These are phyloP conservation scores for Fraxinus americana DNA, from an alignment of 257 asterid species.

Conservation along the genomic window DNA sequence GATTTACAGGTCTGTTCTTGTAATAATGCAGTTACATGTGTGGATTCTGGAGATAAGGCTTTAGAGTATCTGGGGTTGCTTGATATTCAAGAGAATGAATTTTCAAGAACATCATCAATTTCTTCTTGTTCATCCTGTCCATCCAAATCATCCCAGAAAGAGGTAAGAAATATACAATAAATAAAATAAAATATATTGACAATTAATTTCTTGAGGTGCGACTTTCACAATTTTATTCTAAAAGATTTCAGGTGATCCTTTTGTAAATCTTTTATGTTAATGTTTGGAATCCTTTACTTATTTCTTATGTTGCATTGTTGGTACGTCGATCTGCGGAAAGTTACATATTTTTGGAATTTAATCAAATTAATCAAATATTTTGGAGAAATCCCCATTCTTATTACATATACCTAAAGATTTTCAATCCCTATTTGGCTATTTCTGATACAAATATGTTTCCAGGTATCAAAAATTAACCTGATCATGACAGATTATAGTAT, in stretches of 20 bases:
- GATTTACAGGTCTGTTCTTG: not conserved
- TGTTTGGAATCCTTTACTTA: not conserved
- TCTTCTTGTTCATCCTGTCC: conserved; percentile 32
- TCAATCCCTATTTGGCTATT: not conserved
- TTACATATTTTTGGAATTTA: not conserved
- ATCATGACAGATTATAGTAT: conserved; percentile 73
- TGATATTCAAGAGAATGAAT: conserved; percentile 32
- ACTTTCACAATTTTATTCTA: not conserved
- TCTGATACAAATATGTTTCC: conserved; percentile 15
- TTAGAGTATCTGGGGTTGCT: conserved; percentile 55
- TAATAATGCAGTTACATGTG: conserved; percentile 58
- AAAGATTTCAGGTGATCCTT: not conserved
- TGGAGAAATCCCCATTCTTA: not conserved
- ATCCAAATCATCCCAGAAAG: conserved; percentile 33
- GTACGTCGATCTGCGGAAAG: not conserved
- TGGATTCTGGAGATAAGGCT: conserved; percentile 71
- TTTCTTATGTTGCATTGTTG: not conserved
- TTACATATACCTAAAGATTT: not conserved
- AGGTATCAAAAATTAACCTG: conserved; percentile 56
- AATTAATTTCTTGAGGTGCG: not conserved
- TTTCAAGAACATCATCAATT: conserved; percentile 20
- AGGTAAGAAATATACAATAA: conserved; percentile 26
- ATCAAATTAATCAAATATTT: too few relatives aligned
- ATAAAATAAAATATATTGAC: not conserved
- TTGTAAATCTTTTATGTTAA: not conserved